Evolutionary conservation across 257 asterid species (phyloP).

Genomic region (Lycium barbarum): DNA sequence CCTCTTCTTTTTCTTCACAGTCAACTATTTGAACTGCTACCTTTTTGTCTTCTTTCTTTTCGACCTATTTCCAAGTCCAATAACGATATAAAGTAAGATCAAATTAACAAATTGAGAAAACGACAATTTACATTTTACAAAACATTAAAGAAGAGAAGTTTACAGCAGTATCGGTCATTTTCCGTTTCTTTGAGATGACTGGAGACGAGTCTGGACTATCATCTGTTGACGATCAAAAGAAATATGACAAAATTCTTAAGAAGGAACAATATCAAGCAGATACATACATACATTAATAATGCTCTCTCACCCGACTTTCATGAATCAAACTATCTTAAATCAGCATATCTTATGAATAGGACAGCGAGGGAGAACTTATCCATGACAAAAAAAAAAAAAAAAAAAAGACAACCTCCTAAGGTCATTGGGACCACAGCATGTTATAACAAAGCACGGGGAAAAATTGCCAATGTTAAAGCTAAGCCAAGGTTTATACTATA

Average conservation of each 20-base stretch:
- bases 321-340: not conserved
- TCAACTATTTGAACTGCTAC: conserved; percentile 45
- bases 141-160: not conserved
- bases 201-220: conserved; percentile 65
- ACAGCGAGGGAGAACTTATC: not conserved
- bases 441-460: no score
- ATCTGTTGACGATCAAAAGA: conserved; percentile 51
- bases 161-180: conserved; percentile 53
- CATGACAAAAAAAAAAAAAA: no score
- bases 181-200: conserved; percentile 57
- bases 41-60: conserved; percentile 46
- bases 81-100: conserved; percentile 23
- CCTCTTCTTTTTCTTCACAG: conserved; percentile 75
- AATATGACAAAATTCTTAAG: conserved; percentile 14
- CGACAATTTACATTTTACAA: conserved; percentile 25
- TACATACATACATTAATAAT: not conserved
- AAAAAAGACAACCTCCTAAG: no score
- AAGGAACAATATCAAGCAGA: not conserved
- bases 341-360: not conserved
- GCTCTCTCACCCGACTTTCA: not conserved
- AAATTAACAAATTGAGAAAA: conserved; percentile 20
- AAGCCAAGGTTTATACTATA: no score
- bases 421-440: not conserved
- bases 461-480: no score
- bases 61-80: conserved; percentile 48